phyloP scores from a whole-genome alignment of 2,329 filamentous ascomycete species.

The Pyrenochaeta sp. region DNA sequence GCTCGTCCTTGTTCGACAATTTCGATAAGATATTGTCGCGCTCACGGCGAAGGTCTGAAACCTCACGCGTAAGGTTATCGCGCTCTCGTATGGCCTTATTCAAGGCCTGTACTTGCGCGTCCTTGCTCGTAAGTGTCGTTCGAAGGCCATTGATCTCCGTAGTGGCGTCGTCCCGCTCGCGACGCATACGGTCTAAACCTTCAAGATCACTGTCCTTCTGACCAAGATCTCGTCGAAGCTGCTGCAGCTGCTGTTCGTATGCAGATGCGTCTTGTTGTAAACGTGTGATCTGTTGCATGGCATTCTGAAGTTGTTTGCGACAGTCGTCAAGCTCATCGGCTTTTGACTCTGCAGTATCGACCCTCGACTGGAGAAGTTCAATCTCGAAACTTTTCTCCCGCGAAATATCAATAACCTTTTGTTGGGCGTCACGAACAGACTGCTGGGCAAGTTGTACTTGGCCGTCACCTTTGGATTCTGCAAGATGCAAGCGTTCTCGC shows the following conservation, averaged over 20 bases:
- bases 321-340: slow-evolving; percentile 48
- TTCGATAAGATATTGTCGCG: slow-evolving; percentile 35
- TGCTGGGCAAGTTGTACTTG: slow-evolving; percentile 52
- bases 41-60: slow-evolving; percentile 42
- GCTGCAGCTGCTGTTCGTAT: slow-evolving; percentile 44
- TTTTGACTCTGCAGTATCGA: slow-evolving; percentile 46
- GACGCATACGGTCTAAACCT: slow-evolving; percentile 32
- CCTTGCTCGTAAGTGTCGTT: slow-evolving; percentile 37
- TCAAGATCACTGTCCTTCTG: slow-evolving; percentile 44
- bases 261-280: slow-evolving; percentile 37
- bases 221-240: slow-evolving; percentile 37
- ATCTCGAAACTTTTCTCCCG: slow-evolving; percentile 51
- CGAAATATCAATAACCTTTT: slow-evolving; percentile 47
- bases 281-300: slow-evolving; percentile 44
- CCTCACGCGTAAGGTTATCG: slow-evolving; percentile 36
- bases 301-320: slow-evolving; percentile 45
- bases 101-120: slow-evolving; percentile 42
- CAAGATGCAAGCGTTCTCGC: slow-evolving; percentile 50
- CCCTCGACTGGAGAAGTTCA: slow-evolving; percentile 44
- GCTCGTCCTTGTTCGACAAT: slow-evolving; percentile 40
- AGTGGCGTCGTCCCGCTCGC: slow-evolving; percentile 45
- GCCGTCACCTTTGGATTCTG: slow-evolving; percentile 52
- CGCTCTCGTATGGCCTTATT: slow-evolving; percentile 39
- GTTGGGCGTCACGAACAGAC: slow-evolving; percentile 48
- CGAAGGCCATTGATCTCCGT: slow-evolving; percentile 42